phyloP scores from a whole-genome alignment of 2,329 filamentous ascomycete genomes.

The Sphaceloma murrayae region DNA sequence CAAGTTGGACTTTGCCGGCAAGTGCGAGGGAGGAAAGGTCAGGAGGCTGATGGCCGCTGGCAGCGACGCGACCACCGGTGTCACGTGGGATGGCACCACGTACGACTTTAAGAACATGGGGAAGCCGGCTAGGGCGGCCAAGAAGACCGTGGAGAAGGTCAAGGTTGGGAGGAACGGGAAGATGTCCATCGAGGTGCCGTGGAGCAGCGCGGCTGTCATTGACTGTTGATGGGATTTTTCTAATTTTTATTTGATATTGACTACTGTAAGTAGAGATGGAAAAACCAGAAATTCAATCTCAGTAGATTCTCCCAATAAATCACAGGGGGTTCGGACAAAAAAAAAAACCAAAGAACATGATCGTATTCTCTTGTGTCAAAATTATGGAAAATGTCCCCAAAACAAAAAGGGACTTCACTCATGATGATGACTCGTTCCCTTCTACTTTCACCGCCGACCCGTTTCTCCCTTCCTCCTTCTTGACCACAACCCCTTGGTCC shows the following conservation, averaged over 20 bases:
- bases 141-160: constrained; percentile 44
- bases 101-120: constrained; percentile 53
- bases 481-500: too few species aligned
- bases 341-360: too few species aligned
- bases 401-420: too few species aligned
- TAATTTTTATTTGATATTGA: too few species aligned
- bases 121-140: constrained; percentile 43
- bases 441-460: constrained; percentile 8
- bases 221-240: too few species aligned
- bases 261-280: too few species aligned
- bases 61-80: constrained; percentile 52
- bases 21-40: constrained; percentile 29
- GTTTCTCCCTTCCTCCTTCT: constrained; percentile 3
- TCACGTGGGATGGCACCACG: constrained; percentile 52
- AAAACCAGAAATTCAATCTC: too few species aligned
- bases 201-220: constrained; percentile 18
- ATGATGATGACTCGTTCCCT: background rate
- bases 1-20: constrained; percentile 33
- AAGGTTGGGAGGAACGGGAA: constrained; percentile 12
- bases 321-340: too few species aligned
- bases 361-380: too few species aligned
- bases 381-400: too few species aligned
- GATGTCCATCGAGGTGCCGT: constrained; percentile 13
- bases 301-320: too few species aligned
- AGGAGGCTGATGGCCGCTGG: constrained; percentile 51